Evolutionary conservation across 192 early-diverging fungal genomes (phyloP).

Genomic region (Rhizophagus clarus): DNA sequence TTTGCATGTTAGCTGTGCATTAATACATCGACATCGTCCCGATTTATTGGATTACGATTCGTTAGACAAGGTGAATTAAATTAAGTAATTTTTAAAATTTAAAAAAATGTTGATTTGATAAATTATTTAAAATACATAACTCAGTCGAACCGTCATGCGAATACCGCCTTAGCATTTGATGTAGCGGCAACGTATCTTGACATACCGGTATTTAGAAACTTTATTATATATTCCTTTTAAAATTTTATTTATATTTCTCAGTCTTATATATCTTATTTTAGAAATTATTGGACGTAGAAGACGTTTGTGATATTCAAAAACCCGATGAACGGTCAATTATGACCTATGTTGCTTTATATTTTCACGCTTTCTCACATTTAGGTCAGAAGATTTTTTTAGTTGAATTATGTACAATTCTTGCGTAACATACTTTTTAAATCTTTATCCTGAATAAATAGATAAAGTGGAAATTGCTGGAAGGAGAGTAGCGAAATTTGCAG

Average conservation of each 20-base stretch:
- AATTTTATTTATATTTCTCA: neutral
- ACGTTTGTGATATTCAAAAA: conserved; percentile 90
- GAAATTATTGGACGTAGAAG: conserved; percentile 94
- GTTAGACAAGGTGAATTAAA: conserved; percentile 68
- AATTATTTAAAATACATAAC: conserved; percentile 5
- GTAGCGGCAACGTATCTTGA: conserved; percentile 88
- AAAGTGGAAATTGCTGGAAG: conserved; percentile 89
- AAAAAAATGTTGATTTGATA: neutral
- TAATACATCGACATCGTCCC: conserved; percentile 97
- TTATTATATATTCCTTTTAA: neutral
- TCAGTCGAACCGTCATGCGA: conserved; percentile 70
- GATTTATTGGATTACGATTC: conserved; percentile 89
- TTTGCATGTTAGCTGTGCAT: conserved; percentile 65
- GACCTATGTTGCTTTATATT: conserved; percentile 98
- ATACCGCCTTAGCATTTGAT: conserved; percentile 93
- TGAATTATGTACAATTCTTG: neutral
- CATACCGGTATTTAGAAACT: conserved; percentile 64
- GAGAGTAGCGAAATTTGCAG: conserved; percentile 89
- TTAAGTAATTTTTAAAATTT: neutral
- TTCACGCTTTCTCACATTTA: conserved; percentile 93
- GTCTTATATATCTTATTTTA: conserved; percentile 5
- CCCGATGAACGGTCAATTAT: conserved; percentile 97
- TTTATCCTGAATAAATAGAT: conserved; percentile 40
- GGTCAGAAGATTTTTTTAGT: conserved; percentile 43
- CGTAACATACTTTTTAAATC: neutral